phyloP scores from a whole-genome alignment of 257 asterid genomes.

The Primulina eburnea region DNA sequence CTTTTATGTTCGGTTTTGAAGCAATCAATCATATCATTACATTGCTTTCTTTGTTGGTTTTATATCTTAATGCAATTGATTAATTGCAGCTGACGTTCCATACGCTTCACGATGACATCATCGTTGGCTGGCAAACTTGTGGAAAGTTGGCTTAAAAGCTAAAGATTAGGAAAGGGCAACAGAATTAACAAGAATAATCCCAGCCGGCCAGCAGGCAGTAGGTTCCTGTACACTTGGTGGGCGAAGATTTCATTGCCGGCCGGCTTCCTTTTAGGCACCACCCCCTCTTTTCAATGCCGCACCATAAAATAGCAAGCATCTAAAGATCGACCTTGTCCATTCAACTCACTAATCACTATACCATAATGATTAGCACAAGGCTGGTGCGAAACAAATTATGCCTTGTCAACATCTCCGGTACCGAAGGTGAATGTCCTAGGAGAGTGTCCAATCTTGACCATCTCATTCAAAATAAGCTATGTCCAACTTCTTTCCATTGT shows the following conservation, averaged over 20 bases:
- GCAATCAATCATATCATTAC: neutral
- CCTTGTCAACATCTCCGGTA: conserved; percentile 44
- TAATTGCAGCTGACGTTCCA: neutral
- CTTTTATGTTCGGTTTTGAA: too few species aligned
- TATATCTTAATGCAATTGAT: neutral
- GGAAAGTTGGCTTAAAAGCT: neutral
- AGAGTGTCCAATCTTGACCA: conserved; percentile 45
- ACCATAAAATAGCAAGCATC: conserved; percentile 44
- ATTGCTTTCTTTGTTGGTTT: neutral
- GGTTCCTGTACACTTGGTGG: neutral
- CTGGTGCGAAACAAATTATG: conserved; percentile 35
- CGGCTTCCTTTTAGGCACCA: conserved; percentile 23
- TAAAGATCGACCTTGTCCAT: conserved; percentile 33
- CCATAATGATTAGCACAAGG: conserved; percentile 38
- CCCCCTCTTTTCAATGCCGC: conserved; percentile 29
- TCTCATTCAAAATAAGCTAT: conserved; percentile 39
- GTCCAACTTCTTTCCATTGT: conserved; percentile 37
- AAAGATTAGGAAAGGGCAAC: neutral
- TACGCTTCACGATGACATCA: neutral
- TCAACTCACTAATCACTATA: conserved; percentile 44
- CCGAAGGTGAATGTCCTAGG: conserved; percentile 57
- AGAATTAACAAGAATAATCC: neutral
- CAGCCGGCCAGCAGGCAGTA: neutral
- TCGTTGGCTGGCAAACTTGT: neutral
- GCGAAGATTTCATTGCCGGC: neutral